Base-by-base conservation (phyloP, 208 protist species). In the Acanthamoeba royreba region DNA sequence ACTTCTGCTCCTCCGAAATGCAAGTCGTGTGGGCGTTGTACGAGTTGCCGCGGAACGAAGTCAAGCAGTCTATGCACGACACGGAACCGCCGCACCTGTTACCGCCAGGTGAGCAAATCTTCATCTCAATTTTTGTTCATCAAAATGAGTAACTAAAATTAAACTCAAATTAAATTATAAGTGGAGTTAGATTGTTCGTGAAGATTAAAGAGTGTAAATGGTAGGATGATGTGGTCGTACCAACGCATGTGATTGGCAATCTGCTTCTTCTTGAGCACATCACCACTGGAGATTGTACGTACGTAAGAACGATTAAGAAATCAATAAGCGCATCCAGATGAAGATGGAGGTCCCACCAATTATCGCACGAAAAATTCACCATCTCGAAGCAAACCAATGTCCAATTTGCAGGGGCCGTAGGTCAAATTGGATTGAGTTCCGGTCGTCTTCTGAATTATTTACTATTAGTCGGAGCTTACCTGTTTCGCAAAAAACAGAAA, bases 1-100 rank as follows among this genome's bases (percentile, higher is more conserved):
- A 85, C 45, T 85, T 85, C 45, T 85, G 43, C n/a, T 46, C 74
- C n/a, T 85, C 74, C 43, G 74, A 85, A n/a, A 85, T 85, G 74
- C 74, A 85, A 43, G 74, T 85, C 42, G n/a, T 85, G 11, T 85
- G 74, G 31, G 74, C 0, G 25, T 49, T 53, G n/a, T 55, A 85
- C 42, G 0, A 35, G 45, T 53, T 46, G 0, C 74, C 74, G 74
- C 28, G 17, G 45, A 85, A 85, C 42, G 38, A 33, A n/a, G 38
- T 46, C 25, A 85, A 19, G 25, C 74, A 85, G 40, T 85, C 74
- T 13, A 85, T 35, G 74, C 74, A 85, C 38, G 43, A 55, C 35
- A 85, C 74, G 13, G 74, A 43, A 35, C 61, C 61, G 9, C 61
- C 61, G 7, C 61, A 74, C 19, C 61, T 74, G 61, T n/a, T n/a